These are phyloP conservation scores for Apiospora rasikravindrae DNA, from an alignment of 2,329 filamentous ascomycete genomes.

Conservation along the genomic window DNA sequence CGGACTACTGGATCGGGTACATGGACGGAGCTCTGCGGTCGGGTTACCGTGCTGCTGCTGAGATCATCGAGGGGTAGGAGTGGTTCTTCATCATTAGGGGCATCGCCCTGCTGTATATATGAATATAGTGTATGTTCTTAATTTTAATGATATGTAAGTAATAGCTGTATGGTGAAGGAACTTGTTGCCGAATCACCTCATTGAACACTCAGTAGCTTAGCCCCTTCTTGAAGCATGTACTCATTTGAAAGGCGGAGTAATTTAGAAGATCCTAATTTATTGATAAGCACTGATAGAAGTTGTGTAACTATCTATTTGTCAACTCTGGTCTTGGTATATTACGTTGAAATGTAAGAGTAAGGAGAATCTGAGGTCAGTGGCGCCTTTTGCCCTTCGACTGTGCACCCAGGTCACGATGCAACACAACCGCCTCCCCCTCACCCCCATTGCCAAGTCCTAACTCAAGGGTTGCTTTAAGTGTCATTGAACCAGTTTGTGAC, in stretches of 20 bases:
- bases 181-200: not conserved
- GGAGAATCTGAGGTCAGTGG: not conserved
- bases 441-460: not conserved
- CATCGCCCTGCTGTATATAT: not conserved
- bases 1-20: constrained; percentile 18
- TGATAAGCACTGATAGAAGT: not conserved
- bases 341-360: too few relatives aligned
- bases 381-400: not conserved
- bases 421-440: not conserved
- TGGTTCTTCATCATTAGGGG: not conserved
- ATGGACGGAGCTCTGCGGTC: constrained; percentile 18
- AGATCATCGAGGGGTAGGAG: constrained; percentile 10
- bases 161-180: too few relatives aligned
- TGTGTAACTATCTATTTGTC: not conserved
- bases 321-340: too few relatives aligned
- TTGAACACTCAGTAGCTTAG: not conserved
- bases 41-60: constrained; percentile 17
- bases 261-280: not conserved
- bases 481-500: not conserved
- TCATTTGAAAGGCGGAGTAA: not conserved
- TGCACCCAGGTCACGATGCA: not conserved
- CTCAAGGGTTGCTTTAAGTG: not conserved
- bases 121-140: not conserved
- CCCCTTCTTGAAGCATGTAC: not conserved
- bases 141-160: not conserved